These are phyloP conservation scores for Phycomyces nitens DNA, from an alignment of 192 early-diverging fungal species.

Conservation along the genomic window DNA sequence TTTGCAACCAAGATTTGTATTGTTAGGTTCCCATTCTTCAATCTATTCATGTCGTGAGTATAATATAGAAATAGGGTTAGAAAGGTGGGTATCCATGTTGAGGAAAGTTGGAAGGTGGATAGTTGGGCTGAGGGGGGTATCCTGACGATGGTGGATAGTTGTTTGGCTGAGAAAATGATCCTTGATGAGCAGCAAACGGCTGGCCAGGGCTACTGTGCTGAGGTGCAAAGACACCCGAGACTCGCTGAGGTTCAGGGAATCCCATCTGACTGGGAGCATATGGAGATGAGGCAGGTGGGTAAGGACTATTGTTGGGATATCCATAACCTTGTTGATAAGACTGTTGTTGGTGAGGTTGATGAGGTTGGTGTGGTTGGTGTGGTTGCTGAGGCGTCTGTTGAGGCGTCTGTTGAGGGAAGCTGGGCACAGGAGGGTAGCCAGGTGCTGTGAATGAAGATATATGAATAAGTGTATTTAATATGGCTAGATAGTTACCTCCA, in stretches of 20 bases:
- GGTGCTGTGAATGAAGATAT: background rate
- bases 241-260: constrained; percentile 14
- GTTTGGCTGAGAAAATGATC: constrained; percentile 1
- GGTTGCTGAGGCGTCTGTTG: background rate
- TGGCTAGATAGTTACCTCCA: background rate
- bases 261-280: background rate
- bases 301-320: background rate
- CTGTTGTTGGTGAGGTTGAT: constrained; percentile 5
- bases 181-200: constrained; percentile 11
- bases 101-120: constrained; percentile 6
- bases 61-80: background rate
- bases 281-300: too few species aligned
- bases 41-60: too few species aligned
- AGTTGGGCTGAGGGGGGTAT: constrained; percentile 6
- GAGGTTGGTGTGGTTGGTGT: too few species aligned
- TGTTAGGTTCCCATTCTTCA: too few species aligned
- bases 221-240: constrained; percentile 1
- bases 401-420: constrained; percentile 1
- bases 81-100: background rate
- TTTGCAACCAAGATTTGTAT: too few species aligned
- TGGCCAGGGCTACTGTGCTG: constrained; percentile 3
- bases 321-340: constrained; percentile 2
- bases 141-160: constrained; percentile 10
- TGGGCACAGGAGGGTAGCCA: constrained; percentile 1
- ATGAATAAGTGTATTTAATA: background rate